phyloP scores from a whole-genome alignment of 2,329 filamentous ascomycete species.

The Aspergillus latus region DNA sequence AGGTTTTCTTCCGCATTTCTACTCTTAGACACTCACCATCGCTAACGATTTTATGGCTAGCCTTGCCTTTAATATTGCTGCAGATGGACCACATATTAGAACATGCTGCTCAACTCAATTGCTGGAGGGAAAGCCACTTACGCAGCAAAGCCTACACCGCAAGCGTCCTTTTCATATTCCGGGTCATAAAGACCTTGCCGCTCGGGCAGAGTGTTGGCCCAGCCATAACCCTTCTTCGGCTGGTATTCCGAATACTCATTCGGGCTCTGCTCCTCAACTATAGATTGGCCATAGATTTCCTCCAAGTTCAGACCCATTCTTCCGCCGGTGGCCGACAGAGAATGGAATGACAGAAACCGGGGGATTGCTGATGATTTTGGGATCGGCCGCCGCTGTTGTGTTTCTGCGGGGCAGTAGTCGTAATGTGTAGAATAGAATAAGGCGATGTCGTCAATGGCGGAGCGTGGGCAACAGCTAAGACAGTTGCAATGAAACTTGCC shows the following conservation, averaged over 20 bases:
- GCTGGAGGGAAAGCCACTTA: conserved; percentile 49
- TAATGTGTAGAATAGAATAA: conserved; percentile 17
- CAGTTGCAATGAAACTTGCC: conserved; percentile 17
- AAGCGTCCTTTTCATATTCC: conserved; percentile 95
- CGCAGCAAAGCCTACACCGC: conserved; percentile 98
- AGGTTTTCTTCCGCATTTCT: neutral
- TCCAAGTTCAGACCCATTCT: conserved; percentile 54
- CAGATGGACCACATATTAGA: conserved; percentile 13
- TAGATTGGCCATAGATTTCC: conserved; percentile 49
- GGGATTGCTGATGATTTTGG: conserved; percentile 15
- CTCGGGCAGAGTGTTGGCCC: conserved; percentile 92
- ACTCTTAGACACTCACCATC: conserved; percentile 68
- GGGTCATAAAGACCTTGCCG: conserved; percentile 99
- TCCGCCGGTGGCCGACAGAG: conserved; percentile 45
- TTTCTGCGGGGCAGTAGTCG: conserved; percentile 21
- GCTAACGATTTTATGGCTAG: conserved; percentile 97
- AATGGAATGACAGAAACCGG: conserved; percentile 30
- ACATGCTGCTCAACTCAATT: neutral
- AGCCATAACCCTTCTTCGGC: conserved; percentile 70
- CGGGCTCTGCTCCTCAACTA: conserved; percentile 45
- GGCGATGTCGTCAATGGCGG: conserved; percentile 28
- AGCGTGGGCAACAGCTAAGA: conserved; percentile 22
- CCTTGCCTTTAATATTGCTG: conserved; percentile 94
- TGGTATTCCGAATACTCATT: conserved; percentile 55
- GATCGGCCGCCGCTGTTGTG: conserved; percentile 22